phyloP scores from a whole-genome alignment of 306 rosid genomes.

The Calophaca sinica region DNA sequence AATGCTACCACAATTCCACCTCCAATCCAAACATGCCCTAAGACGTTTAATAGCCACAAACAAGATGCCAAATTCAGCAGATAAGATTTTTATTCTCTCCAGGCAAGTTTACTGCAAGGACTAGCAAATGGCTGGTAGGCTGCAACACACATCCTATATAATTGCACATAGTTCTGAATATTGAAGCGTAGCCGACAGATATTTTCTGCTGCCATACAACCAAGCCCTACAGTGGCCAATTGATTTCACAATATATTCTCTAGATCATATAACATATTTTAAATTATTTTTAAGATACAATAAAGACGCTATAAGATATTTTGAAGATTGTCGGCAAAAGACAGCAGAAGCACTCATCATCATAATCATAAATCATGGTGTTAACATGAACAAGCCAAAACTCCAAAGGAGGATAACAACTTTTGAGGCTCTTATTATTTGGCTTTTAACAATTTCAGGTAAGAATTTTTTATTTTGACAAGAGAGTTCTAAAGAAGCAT shows the following conservation, averaged over 20 bases:
- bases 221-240: neutral
- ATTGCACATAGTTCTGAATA: neutral
- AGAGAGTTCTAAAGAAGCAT: conserved; percentile 1
- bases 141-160: neutral
- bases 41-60: neutral
- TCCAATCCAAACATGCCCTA: no score
- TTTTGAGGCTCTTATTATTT: no score
- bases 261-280: neutral
- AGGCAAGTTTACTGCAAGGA: neutral
- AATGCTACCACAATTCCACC: no score
- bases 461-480: neutral
- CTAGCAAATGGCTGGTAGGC: neutral
- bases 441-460: neutral
- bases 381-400: neutral
- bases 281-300: neutral
- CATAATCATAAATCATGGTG: neutral
- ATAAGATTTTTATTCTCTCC: conserved; percentile 17
- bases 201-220: neutral
- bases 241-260: neutral
- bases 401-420: neutral
- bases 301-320: neutral
- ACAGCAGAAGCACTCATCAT: conserved; percentile 9
- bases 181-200: neutral
- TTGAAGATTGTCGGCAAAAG: neutral
- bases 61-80: neutral